phyloP scores from a whole-genome alignment of 768 basidiomycete genomes.

The Aureoboletus auriporus region DNA sequence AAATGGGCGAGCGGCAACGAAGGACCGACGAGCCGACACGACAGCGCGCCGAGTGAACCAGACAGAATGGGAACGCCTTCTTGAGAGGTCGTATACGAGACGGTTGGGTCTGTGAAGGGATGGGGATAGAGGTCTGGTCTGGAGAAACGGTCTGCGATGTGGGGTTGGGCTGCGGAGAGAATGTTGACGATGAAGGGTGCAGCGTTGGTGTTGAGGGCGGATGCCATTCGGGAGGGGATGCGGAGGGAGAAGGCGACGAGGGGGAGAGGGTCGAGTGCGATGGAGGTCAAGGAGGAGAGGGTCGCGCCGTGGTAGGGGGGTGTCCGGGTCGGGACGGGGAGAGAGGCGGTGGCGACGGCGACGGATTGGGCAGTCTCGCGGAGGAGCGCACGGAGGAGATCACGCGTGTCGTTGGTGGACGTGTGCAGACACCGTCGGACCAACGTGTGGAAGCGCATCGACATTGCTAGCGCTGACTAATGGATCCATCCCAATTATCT shows the following conservation, averaged over 20 bases:
- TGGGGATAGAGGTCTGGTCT: constrained; percentile 62
- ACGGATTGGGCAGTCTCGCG: constrained; percentile 82
- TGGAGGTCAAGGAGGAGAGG: constrained; percentile 88
- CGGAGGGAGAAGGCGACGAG: constrained; percentile 88
- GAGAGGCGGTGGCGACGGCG: constrained; percentile 73
- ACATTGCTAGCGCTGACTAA: too few species aligned
- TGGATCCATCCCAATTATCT: too few species aligned
- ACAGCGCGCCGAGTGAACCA: constrained; percentile 63
- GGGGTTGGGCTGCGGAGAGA: constrained; percentile 63
- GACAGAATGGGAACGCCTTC: constrained; percentile 60
- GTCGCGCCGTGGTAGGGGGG: constrained; percentile 80
- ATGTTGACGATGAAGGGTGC: constrained; percentile 76
- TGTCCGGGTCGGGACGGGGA: constrained; percentile 29
- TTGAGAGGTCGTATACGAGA: constrained; percentile 37
- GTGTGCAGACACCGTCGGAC: constrained; percentile 8
- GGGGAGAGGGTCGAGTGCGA: constrained; percentile 85
- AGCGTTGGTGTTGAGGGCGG: constrained; percentile 39
- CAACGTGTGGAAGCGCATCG: too few species aligned
- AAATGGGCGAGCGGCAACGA: constrained; percentile 62
- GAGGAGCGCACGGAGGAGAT: constrained; percentile 51
- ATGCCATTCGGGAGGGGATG: constrained; percentile 85
- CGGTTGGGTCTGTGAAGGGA: constrained; percentile 44
- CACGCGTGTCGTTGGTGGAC: constrained; percentile 11
- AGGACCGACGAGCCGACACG: constrained; percentile 61
- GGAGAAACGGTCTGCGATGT: constrained; percentile 66